Base-by-base conservation (phyloP, 2,329 filamentous ascomycete genomes). In the Lecanoromycetidae sp. region DNA sequence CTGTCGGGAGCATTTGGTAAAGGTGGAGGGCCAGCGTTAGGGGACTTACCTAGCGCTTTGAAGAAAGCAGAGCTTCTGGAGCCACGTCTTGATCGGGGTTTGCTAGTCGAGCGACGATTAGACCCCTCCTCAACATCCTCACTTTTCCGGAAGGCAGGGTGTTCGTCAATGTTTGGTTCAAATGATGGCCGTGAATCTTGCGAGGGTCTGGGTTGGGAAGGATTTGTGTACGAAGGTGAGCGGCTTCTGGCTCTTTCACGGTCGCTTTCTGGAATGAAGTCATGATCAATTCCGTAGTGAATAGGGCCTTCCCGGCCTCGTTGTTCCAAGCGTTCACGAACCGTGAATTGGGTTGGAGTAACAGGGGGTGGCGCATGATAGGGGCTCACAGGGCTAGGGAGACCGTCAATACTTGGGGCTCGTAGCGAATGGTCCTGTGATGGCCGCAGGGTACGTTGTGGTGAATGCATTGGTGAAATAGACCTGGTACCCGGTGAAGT, bases 61-160 rank as follows among this genome's bases (percentile, higher is more conserved):
- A 55, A 52, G 43, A 55, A 55, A n/a, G 46, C 43, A 30, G 53
- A 55, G 34, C 49, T 53, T 22, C 53, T 51, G 12, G 53, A 55
- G 35, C 51, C 47, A 20, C 46, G 46, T 26, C 47, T 41, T 15
- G 51, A 53, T 22, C 40, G 44, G 2, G 51, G 34, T 37, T 46
- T 50, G 19, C 36, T 49, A 15, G 48, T 35, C 13, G 37, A 47
- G 17, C 29, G 44, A 19, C 37, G 25, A n/a, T n/a, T n/a, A n/a
- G n/a, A n/a, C n/a, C n/a, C n/a, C n/a, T 33, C 25, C 6, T 20
- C 27, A 13, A 20, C 10, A n/a, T 22, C 2, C n/a, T 40, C 37
- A 40, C 37, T 40, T 39, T 29, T 26, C 34, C 44, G 43, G 29
- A 52, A 54, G 12, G 50, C 50, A 8, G 53, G 51, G 30, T 55